These are phyloP conservation scores for Penicillium paradoxum DNA, from an alignment of 495 filamentous ascomycete genomes.

Conservation along the genomic window DNA sequence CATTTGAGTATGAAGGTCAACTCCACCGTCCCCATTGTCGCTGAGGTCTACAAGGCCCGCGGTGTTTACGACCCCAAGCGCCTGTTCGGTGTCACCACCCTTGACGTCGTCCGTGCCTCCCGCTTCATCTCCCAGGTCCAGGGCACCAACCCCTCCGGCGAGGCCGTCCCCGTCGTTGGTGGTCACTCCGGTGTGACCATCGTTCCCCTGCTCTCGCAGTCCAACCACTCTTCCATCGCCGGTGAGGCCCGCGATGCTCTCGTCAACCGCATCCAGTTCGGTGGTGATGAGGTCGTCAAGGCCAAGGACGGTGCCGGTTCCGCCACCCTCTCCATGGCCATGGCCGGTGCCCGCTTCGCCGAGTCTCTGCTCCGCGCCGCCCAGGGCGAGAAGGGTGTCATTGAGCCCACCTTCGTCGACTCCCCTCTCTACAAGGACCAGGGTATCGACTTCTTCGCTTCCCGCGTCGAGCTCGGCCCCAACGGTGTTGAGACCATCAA, in stretches of 20 bases:
- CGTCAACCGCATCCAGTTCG: constrained; percentile 95
- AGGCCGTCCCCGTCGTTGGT: constrained; percentile 93
- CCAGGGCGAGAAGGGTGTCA: constrained; percentile 88
- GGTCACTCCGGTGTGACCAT: constrained; percentile 98
- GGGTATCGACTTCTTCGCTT: constrained; percentile 93
- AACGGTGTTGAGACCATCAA: constrained; percentile 93
- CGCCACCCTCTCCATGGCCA: constrained; percentile 97
- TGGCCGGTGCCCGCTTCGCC: constrained; percentile 96
- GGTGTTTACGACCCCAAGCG: constrained; percentile 98
- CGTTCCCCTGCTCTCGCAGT: constrained; percentile 94
- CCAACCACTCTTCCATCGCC: constrained; percentile 74
- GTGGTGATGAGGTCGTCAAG: constrained; percentile 98
- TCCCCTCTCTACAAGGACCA: constrained; percentile 96
- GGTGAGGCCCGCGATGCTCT: constrained; percentile 70
- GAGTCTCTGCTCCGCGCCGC: constrained; percentile 89
- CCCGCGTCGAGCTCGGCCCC: constrained; percentile 88
- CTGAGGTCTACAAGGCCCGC: constrained; percentile 90
- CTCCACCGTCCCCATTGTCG: constrained; percentile 95
- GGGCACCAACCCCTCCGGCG: constrained; percentile 78
- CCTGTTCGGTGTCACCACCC: constrained; percentile 98
- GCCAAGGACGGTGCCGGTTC: constrained; percentile 98
- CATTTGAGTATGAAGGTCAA: constrained; percentile 56
- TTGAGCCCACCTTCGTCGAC: constrained; percentile 97
- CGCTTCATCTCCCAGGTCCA: constrained; percentile 95
- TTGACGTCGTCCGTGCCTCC: constrained; percentile 95